Evolutionary conservation across 1,284 basidiomycete genomes (phyloP).

Genomic region (Lignosus rhinocerotis): DNA sequence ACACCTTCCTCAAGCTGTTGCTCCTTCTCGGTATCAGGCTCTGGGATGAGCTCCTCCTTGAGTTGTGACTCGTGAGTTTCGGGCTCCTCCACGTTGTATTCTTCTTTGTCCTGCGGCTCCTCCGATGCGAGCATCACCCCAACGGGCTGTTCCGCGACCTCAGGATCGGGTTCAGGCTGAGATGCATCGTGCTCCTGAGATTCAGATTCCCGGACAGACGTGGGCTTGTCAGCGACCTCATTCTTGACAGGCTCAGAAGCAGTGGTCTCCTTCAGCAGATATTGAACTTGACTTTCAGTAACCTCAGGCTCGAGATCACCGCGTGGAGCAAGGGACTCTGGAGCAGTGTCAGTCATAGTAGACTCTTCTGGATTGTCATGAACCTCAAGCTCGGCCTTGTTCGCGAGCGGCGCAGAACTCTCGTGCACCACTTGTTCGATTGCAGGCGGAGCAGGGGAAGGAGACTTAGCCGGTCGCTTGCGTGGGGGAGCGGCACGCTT

Average conservation of each 20-base stretch:
- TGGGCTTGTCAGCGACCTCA: slow-evolving; percentile 16
- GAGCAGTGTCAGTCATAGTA: slow-evolving; percentile 4
- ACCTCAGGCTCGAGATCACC: slow-evolving; percentile 25
- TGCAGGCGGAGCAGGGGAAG: slow-evolving; percentile 29
- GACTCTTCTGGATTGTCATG: slow-evolving; percentile 11
- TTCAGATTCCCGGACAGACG: neutral
- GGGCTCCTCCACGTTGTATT: neutral
- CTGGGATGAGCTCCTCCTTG: slow-evolving; percentile 6
- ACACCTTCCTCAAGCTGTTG: slow-evolving; percentile 1
- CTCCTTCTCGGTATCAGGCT: neutral
- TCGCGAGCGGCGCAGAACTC: slow-evolving; percentile 22
- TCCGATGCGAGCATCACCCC: neutral
- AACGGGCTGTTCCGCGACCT: neutral
- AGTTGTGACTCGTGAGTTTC: neutral
- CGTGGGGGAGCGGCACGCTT: slow-evolving; percentile 69
- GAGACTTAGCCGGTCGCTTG: slow-evolving; percentile 53
- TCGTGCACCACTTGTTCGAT: slow-evolving; percentile 22
- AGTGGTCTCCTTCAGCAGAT: slow-evolving; percentile 12
- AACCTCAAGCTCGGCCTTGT: neutral
- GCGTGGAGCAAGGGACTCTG: slow-evolving; percentile 11
- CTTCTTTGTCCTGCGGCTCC: neutral
- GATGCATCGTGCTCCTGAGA: neutral
- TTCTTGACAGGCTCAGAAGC: slow-evolving; percentile 10
- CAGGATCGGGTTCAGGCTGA: neutral
- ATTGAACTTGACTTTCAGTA: slow-evolving; percentile 18